Percentiles rank a stretch among this genome's conserved stretches.
Evolutionary conservation across 345 rosid genomes (phyloP).

Genomic region (Cardiospermum halicacabum): DNA sequence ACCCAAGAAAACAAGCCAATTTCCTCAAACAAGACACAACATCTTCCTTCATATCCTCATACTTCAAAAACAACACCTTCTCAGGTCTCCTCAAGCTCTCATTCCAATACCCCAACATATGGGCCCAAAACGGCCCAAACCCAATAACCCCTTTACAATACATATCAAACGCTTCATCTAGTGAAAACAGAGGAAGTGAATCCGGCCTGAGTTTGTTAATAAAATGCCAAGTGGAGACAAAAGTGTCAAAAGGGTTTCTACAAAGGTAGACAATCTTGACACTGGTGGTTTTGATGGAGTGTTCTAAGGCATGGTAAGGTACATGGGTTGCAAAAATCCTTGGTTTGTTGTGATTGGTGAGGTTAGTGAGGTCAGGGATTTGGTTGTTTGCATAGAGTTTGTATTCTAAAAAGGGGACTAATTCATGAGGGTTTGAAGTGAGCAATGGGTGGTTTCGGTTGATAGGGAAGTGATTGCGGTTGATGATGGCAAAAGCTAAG

Average conservation of each 20-base stretch:
- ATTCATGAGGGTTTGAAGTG: conserved; percentile 48
- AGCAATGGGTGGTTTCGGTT: conserved; percentile 34
- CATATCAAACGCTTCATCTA: conserved; percentile 42
- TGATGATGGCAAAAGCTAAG: conserved; percentile 30
- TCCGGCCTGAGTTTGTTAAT: conserved; percentile 22
- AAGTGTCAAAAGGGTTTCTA: conserved; percentile 46
- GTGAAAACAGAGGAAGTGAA: conserved; percentile 13
- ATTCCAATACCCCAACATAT: conserved; percentile 47
- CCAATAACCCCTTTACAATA: conserved; percentile 40
- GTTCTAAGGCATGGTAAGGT: conserved; percentile 31
- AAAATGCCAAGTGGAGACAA: conserved; percentile 47
- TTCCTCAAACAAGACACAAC: conserved; percentile 20
- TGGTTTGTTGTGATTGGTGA: conserved; percentile 17
- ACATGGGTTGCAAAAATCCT: conserved; percentile 47
- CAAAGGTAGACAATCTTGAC: conserved; percentile 40
- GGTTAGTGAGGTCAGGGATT: conserved; percentile 32
- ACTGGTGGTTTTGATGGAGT: conserved; percentile 20
- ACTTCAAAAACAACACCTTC: conserved; percentile 34
- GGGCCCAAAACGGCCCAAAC: conserved; percentile 52
- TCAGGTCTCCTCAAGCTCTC: conserved; percentile 39
- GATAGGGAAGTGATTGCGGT: conserved; percentile 20
- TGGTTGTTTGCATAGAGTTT: conserved; percentile 35
- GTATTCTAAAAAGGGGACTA: conserved; percentile 56
- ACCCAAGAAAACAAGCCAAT: conserved; percentile 37
- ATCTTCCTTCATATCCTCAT: conserved; percentile 48